Base-by-base conservation (phyloP, 2,329 filamentous ascomycete species). In the Aureobasidium mangrovei region DNA sequence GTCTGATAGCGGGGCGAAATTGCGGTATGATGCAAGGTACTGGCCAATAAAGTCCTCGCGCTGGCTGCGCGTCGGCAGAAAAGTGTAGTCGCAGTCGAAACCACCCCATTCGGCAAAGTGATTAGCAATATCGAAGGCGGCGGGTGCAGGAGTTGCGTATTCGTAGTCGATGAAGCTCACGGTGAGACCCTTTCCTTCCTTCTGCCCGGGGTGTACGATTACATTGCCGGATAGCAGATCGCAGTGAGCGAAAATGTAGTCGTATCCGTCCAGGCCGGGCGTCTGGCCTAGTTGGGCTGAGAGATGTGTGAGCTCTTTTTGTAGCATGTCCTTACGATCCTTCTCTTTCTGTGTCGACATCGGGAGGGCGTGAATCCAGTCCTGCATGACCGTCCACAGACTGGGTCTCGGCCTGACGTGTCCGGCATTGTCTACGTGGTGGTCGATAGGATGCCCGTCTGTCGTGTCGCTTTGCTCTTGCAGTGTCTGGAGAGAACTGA, bases 31-130 rank as follows among this genome's bases (percentile, higher is more conserved):
- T 57, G 77, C 76, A 29, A 95, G 79, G 66, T 98, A 98, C 66
- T 91, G 85, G 59, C 78, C 75, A 57, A 97, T 80, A 70, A 98
- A 98, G 53, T 84, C 81, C 42, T 82, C 80, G 29, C 93, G 85
- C 63, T 91, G 83, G 24, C 82, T 75, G 58, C 79, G 80, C 1
- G 88, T 93, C 4, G 93, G 93, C 55, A 97, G 78, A 61, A 85
- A 84, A 63, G 74, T 81, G 73, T 87, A 91, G 70, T 97, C 90
- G 75, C 93, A 98, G 63, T 95, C 89, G 65, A 96, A 96, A 55
- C 93, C 93, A 57, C 86, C 91, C 91, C 93, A 98, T 73, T 98
- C 93, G 45, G 93, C 90, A 67, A 98, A 95, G 75, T 98, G 93
- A 73, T 98, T 98, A 48, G 91, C 86, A 62, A 98, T 84, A 69